A percentile compares a stretch with the other conserved stretches of the same genome.
phyloP scores from a whole-genome alignment of 805 yeast genomes.

The Nakazawaea sp. region DNA sequence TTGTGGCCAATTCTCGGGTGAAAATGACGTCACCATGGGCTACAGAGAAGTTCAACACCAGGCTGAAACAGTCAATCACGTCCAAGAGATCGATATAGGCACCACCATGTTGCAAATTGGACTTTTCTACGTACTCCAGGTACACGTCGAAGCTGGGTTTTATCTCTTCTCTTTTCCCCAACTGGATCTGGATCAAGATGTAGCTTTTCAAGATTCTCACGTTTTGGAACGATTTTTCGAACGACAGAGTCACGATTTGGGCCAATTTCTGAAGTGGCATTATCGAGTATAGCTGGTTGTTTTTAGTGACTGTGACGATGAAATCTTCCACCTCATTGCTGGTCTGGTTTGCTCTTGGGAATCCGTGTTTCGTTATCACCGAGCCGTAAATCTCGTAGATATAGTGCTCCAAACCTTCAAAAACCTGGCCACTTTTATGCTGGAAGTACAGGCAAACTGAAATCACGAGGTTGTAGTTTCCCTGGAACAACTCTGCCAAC shows the following conservation, averaged over 20 bases:
- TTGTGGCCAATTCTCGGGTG: neutral
- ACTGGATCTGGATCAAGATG: conserved; percentile 21
- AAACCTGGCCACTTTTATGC: neutral
- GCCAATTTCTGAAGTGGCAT: neutral
- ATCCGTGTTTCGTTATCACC: neutral
- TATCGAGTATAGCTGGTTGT: conserved; percentile 5
- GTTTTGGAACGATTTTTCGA: conserved; percentile 38
- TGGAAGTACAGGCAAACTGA: conserved; percentile 1
- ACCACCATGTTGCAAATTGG: conserved; percentile 26
- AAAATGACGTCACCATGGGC: conserved; percentile 2
- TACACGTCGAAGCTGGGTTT: conserved; percentile 32
- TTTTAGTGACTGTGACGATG: conserved; percentile 2
- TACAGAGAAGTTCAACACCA: conserved; percentile 16
- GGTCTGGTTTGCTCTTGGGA: conserved; percentile 8
- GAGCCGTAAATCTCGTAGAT: neutral
- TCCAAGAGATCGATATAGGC: conserved; percentile 29
- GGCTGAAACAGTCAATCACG: conserved; percentile 16
- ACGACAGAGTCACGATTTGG: neutral
- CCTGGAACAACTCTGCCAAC: neutral
- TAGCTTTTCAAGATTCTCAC: conserved; percentile 27
- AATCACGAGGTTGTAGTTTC: conserved; percentile 7
- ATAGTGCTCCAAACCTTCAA: neutral
- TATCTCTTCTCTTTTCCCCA: conserved; percentile 15
- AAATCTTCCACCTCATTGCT: conserved; percentile 5
- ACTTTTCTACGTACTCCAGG: conserved; percentile 31